A percentile compares a stretch with the other conserved stretches of the same genome.
Conservation (phyloP, 192 early-diverging fungal genomes). For the Backusella westeae region DNA sequence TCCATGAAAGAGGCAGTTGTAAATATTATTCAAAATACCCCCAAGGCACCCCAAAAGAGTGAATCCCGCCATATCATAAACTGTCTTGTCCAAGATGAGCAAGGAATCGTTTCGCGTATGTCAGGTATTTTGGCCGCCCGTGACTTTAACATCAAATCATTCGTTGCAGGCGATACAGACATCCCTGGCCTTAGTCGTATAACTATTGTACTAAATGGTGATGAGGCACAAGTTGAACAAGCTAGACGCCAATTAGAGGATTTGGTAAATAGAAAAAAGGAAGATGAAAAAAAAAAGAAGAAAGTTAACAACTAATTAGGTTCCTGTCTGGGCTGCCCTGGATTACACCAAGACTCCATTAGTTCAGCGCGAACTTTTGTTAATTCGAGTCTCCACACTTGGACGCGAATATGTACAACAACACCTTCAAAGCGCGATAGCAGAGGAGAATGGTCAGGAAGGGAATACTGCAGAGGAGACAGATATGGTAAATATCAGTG, state of each 20-base stretch:
- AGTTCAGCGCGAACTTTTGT: conserved; percentile 89
- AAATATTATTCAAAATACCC: conserved; percentile 96
- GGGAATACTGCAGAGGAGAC: conserved; percentile 13
- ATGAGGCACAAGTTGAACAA: conserved; percentile 82
- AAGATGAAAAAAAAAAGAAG: neutral
- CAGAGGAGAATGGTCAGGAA: conserved; percentile 13
- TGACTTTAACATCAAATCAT: conserved; percentile 96
- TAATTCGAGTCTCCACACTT: conserved; percentile 89
- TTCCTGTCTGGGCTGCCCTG: conserved; percentile 94
- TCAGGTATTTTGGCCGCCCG: conserved; percentile 90
- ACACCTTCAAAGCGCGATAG: conserved; percentile 37
- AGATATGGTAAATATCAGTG: neutral
- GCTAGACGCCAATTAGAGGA: conserved; percentile 93
- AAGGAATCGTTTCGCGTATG: conserved; percentile 77
- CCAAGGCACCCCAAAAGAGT: conserved; percentile 43
- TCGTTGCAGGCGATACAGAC: conserved; percentile 95
- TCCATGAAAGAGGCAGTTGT: conserved; percentile 92
- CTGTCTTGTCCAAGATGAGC: conserved; percentile 92
- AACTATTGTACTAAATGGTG: conserved; percentile 94
- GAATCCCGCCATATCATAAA: conserved; percentile 87
- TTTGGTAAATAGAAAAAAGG: conserved; percentile 55
- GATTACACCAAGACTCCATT: conserved; percentile 89
- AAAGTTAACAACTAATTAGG: conserved; percentile 28
- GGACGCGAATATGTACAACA: conserved; percentile 61
- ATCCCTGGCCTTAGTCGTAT: conserved; percentile 89